Conservation (phyloP, 176 grass and related monocot species). For the barley (Hordeum vulgare) region MorexV3_pseudomolecules_assembly NC_058524.1:557513324-557513823, state of each 20-base stretch:
- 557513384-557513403: neutral
- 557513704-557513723: neutral
- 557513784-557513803: neutral
- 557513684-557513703: neutral
- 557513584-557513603: neutral
- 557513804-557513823: neutral
- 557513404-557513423: neutral
- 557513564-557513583: neutral
- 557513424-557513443: neutral
- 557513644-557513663: neutral
- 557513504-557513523: neutral
- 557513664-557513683: neutral
- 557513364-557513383: neutral
- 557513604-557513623: neutral
- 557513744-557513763: neutral
- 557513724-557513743: neutral
- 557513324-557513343: neutral
- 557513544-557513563: neutral
- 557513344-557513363: neutral
- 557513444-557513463: neutral
- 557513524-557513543: neutral
- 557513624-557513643: neutral
- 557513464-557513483: neutral
- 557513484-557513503: neutral
- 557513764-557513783: neutral